Base-by-base conservation (phyloP, 2,329 filamentous ascomycete species). In the Paecilomyces sp. region DNA sequence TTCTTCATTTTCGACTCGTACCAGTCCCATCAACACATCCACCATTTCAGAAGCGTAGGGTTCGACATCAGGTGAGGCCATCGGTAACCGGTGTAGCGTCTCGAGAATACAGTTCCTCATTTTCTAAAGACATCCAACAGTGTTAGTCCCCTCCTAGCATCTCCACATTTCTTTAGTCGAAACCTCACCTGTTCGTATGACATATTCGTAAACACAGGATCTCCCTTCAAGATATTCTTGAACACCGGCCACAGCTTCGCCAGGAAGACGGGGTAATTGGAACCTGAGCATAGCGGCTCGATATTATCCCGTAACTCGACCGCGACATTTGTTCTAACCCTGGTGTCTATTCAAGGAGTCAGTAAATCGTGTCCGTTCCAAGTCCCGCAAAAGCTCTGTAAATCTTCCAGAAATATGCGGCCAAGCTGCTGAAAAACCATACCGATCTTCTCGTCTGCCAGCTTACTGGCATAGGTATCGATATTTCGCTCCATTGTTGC, bases 1-100 rank as follows among this genome's bases (percentile, higher is more conserved):
- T 64, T 99, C 94, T 77, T 99, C 94, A 68, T 99, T 99, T 76
- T 99, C 94, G 51, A 86, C 88, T 66, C 88, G 87, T 61, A 97
- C 92, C 60, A 99, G 80, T 58, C 85, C 84, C 87, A 97, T 93
- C 63, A 97, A 83, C 65, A 96, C 83, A 71, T 97, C 92, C 61
- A 97, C 91, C 62, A 96, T 88, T 71, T 95, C 91, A 64, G 87
- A 84, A 47, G 93, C 92, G 74, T 93, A 95, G 0, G 88, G 89
- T 73, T 97, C 92, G 76, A 97, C 86, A 68, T 97, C 92, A 58
- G 86, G 77, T 1, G 91, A 88, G 47, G 83, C 85, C 83, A 80
- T 87, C 67, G 76, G 92, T 82, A 99, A 77, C 64, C 94, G 87
- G 76, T 97, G 92, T 31, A 99, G 82, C 66, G 97, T 96, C 76